Percentiles rank a stretch among this genome's conserved stretches.
These are phyloP conservation scores for Nitzschia sp. DNA, from an alignment of 108 stramenopile species.

Conservation along the genomic window DNA sequence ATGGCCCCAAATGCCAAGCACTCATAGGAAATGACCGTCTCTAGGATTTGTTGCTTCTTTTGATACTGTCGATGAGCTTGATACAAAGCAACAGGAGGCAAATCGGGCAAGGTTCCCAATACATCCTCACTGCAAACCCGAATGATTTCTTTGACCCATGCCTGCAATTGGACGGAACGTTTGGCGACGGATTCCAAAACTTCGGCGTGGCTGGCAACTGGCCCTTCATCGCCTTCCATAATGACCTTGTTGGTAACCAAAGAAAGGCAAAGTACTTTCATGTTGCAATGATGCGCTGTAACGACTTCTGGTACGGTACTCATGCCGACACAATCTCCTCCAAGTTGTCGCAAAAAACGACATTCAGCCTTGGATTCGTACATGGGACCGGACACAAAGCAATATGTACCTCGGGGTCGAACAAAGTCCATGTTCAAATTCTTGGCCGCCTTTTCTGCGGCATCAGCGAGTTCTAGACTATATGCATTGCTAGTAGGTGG, in stretches of 20 bases:
- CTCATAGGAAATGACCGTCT: slow-evolving; percentile 10
- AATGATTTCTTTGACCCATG: slow-evolving; percentile 70
- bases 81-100: slow-evolving; percentile 36
- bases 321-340: slow-evolving; percentile 86
- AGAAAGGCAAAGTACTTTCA: slow-evolving; percentile 80
- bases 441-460: slow-evolving; percentile 55
- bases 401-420: slow-evolving; percentile 75
- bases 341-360: slow-evolving; percentile 61
- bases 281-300: slow-evolving; percentile 86
- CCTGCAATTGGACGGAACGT: slow-evolving; percentile 67
- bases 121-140: slow-evolving; percentile 25
- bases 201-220: slow-evolving; percentile 87
- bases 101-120: slow-evolving; percentile 34
- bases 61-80: slow-evolving; percentile 16
- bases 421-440: slow-evolving; percentile 56
- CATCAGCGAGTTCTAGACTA: slow-evolving; percentile 41
- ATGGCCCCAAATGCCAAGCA: slow-evolving; percentile 16
- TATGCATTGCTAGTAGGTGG: slow-evolving; percentile 82
- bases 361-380: slow-evolving; percentile 89
- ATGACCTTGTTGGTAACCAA: slow-evolving; percentile 90
- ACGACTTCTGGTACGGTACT: slow-evolving; percentile 88
- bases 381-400: slow-evolving; percentile 90
- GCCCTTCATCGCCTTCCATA: slow-evolving; percentile 53
- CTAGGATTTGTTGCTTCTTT: not conserved
- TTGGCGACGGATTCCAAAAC: slow-evolving; percentile 79